A percentile compares a stretch with the other conserved stretches of the same genome.
Evolutionary conservation across 345 rosid species (phyloP).

Genomic region (Corchorus capsularis): DNA sequence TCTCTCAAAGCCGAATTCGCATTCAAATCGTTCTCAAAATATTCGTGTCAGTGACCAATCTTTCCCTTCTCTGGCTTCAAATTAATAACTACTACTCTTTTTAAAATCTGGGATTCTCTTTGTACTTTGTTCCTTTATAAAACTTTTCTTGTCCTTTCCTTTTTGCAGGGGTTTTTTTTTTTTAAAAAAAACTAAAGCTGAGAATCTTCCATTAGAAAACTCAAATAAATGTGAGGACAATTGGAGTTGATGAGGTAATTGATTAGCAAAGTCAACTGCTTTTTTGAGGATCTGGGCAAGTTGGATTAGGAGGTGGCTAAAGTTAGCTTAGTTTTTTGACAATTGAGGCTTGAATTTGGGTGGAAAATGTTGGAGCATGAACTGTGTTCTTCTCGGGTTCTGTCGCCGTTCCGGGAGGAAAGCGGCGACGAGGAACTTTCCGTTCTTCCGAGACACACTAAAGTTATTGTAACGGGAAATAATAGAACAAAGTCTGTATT

Average conservation of each 20-base stretch:
- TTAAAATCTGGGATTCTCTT: constrained; percentile 14
- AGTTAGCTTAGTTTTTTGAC: neutral
- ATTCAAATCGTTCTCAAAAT: constrained; percentile 30
- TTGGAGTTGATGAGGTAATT: constrained; percentile 18
- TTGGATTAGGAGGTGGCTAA: neutral
- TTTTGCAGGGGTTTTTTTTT: constrained; percentile 31
- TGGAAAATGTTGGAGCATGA: constrained; percentile 22
- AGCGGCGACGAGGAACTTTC: constrained; percentile 97
- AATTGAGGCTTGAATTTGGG: neutral
- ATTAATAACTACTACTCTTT: constrained; percentile 8
- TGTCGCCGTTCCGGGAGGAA: constrained; percentile 68
- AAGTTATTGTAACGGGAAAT: constrained; percentile 93
- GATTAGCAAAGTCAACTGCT: neutral
- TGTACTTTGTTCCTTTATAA: neutral
- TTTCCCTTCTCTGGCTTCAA: constrained; percentile 5
- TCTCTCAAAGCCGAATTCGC: constrained; percentile 20
- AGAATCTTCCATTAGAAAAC: constrained; percentile 1
- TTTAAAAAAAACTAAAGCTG: constrained; percentile 22
- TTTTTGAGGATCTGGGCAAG: constrained; percentile 16
- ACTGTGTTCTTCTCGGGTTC: constrained; percentile 35
- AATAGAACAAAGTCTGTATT: constrained; percentile 96
- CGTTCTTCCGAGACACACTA: constrained; percentile 92
- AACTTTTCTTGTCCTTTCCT: neutral
- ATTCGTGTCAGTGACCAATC: constrained; percentile 31
- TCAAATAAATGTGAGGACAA: neutral